Evolutionary conservation across 805 yeast genomes (phyloP).

Genomic region (Candida sithepensis): DNA sequence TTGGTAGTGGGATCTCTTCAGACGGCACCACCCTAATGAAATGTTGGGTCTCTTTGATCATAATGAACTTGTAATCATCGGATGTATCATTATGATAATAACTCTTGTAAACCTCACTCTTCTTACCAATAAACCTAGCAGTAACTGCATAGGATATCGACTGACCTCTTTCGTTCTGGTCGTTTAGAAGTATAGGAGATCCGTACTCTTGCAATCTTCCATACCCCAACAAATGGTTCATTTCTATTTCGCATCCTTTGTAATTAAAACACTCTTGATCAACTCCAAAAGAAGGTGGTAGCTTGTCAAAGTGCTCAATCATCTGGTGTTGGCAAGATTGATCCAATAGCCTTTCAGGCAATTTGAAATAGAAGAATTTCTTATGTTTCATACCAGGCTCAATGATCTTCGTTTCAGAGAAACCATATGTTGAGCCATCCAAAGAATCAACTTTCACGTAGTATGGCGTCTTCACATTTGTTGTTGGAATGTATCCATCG

Average conservation of each 20-base stretch:
- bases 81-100: slow-evolving; percentile 7
- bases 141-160: slow-evolving; percentile 49
- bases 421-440: slow-evolving; percentile 32
- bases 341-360: slow-evolving; percentile 50
- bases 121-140: slow-evolving; percentile 46
- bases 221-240: slow-evolving; percentile 46
- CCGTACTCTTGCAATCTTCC: slow-evolving; percentile 49
- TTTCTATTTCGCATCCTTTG: slow-evolving; percentile 22
- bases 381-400: slow-evolving; percentile 47
- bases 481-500: slow-evolving; percentile 30
- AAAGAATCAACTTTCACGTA: slow-evolving; percentile 11
- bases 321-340: slow-evolving; percentile 42
- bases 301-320: slow-evolving; percentile 28
- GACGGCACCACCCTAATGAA: slow-evolving; percentile 20
- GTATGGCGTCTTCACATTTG: slow-evolving; percentile 18
- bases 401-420: slow-evolving; percentile 39
- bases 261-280: slow-evolving; percentile 28
- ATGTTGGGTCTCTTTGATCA: slow-evolving; percentile 20
- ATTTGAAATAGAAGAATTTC: slow-evolving; percentile 53
- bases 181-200: slow-evolving; percentile 48
- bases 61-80: slow-evolving; percentile 12
- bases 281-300: slow-evolving; percentile 40
- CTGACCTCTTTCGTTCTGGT: slow-evolving; percentile 38
- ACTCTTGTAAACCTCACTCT: slow-evolving; percentile 10
- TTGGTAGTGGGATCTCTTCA: slow-evolving; percentile 16